A percentile compares a stretch with the other conserved stretches of the same genome.
These are phyloP conservation scores for Aspergillus sp. DNA, from an alignment of 2,329 filamentous ascomycete genomes.

Conservation along the genomic window DNA sequence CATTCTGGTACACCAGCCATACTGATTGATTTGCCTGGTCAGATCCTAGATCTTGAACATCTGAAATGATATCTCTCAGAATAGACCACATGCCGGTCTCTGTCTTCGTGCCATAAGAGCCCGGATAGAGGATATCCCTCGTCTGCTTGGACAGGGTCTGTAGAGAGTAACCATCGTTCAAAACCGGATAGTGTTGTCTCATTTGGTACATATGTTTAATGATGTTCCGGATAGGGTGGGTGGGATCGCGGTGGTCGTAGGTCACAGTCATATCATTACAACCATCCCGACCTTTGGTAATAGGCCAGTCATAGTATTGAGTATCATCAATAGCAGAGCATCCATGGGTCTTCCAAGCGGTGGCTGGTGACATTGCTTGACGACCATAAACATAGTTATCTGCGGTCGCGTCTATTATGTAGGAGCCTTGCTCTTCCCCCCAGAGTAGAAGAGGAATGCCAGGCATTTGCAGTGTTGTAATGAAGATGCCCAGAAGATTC, in stretches of 20 bases:
- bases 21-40: constrained; percentile 48
- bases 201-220: constrained; percentile 65
- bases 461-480: constrained; percentile 62
- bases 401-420: constrained; percentile 65
- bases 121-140: constrained; percentile 52
- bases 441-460: constrained; percentile 63
- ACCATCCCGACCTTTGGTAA: constrained; percentile 55
- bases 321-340: constrained; percentile 61
- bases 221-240: constrained; percentile 62
- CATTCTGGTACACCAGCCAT: constrained; percentile 50
- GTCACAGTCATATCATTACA: constrained; percentile 60
- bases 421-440: constrained; percentile 68
- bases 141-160: constrained; percentile 61
- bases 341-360: constrained; percentile 66
- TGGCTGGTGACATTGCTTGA: constrained; percentile 62
- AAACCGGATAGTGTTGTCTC: constrained; percentile 56
- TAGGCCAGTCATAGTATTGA: constrained; percentile 61
- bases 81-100: constrained; percentile 65
- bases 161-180: constrained; percentile 62
- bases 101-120: constrained; percentile 55
- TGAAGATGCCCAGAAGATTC: constrained; percentile 59
- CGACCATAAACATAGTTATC: constrained; percentile 67
- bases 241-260: constrained; percentile 64
- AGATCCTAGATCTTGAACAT: constrained; percentile 54
- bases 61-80: constrained; percentile 52